A percentile compares a stretch with the other conserved stretches of the same genome.
phyloP scores from a whole-genome alignment of 2,329 filamentous ascomycete species.

The Fusarium marasasianum region DNA sequence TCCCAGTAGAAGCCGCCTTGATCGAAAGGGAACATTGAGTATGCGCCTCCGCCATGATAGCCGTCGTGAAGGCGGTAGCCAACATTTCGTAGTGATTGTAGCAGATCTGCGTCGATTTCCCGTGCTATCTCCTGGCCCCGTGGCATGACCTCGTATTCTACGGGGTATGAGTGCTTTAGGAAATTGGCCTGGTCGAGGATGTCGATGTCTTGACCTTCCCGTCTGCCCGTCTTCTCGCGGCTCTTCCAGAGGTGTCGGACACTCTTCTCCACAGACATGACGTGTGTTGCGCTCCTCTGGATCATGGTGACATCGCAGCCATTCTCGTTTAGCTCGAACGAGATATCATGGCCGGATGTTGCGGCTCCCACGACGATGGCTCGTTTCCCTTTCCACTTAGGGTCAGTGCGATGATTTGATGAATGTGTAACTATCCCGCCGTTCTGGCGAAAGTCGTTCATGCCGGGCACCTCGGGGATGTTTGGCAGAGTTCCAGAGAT shows the following conservation, averaged over 20 bases:
- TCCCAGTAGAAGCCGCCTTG: not conserved
- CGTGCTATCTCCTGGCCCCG: not conserved
- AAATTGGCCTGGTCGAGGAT: not conserved
- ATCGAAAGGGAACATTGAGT: not conserved
- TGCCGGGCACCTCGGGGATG: not conserved
- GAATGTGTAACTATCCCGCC: not conserved
- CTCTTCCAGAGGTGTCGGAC: not conserved
- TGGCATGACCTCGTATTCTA: not conserved
- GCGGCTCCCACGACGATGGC: not conserved
- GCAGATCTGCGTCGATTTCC: not conserved
- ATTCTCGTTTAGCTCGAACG: not conserved
- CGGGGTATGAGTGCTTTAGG: not conserved
- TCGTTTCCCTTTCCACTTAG: not conserved
- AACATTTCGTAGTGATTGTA: not conserved
- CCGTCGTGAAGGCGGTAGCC: not conserved
- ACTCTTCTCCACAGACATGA: not conserved
- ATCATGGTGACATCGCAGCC: not conserved
- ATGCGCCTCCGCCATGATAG: not conserved
- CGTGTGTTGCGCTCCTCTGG: not conserved
- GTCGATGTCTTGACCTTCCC: not conserved
- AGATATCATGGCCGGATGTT: not conserved
- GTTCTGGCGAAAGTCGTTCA: not conserved
- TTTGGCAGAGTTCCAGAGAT: not conserved
- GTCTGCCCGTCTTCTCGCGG: not conserved
- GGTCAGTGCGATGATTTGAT: not conserved